Evolutionary conservation across 345 rosid genomes (phyloP).

Genomic region (sweet orange (Citrus sinensis)): DNA sequence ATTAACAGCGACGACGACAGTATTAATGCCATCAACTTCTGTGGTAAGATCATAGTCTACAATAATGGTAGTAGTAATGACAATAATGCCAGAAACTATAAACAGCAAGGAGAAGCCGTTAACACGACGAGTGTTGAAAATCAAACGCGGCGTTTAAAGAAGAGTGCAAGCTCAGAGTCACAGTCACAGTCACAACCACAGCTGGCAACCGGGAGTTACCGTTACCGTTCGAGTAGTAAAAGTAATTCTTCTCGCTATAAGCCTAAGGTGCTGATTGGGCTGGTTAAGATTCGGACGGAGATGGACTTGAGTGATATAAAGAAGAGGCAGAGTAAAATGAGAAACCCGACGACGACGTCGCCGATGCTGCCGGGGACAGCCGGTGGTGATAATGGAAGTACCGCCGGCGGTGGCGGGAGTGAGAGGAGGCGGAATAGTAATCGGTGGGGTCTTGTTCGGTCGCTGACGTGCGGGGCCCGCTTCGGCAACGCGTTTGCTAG

Average conservation of each 20-base stretch:
- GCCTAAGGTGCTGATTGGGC: constrained; percentile 29
- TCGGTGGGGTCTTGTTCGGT: constrained; percentile 12
- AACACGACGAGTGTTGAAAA: background rate
- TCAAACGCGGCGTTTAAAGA: background rate
- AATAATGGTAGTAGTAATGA: background rate
- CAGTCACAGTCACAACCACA: background rate
- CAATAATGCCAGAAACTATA: background rate
- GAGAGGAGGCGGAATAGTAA: background rate
- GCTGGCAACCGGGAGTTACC: background rate
- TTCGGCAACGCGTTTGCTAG: constrained; percentile 16
- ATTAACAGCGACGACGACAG: background rate
- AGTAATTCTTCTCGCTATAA: background rate
- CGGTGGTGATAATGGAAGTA: background rate
- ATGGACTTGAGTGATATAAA: constrained; percentile 43
- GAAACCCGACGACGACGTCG: constrained; percentile 11
- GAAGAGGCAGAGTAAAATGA: constrained; percentile 36
- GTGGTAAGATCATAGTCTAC: constrained; percentile 15
- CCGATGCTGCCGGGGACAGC: constrained; percentile 25
- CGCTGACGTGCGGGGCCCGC: constrained; percentile 14
- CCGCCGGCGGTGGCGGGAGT: background rate
- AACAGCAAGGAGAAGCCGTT: background rate
- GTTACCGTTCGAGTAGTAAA: background rate
- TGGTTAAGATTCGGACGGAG: constrained; percentile 29
- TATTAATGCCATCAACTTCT: constrained; percentile 13
- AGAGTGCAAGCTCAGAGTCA: background rate